A percentile compares a stretch with the other conserved stretches of the same genome.
These are phyloP conservation scores for Daldinia sp. DNA, from an alignment of 2,329 filamentous ascomycete genomes.

Conservation along the genomic window DNA sequence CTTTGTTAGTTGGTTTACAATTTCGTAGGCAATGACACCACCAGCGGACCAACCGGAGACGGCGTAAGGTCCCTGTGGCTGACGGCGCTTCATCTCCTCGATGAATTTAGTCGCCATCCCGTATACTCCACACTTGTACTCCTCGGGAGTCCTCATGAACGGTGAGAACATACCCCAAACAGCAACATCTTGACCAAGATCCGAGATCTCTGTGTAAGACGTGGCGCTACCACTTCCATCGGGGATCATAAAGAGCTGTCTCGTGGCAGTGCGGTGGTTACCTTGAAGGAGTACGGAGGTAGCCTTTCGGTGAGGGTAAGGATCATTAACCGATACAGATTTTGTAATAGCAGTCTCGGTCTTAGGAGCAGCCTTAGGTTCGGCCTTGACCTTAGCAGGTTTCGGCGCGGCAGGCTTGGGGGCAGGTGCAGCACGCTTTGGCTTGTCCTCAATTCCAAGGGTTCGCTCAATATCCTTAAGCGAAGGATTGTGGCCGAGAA, in stretches of 20 bases:
- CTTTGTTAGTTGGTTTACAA: slow-evolving; percentile 69
- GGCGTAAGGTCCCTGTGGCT: slow-evolving; percentile 75
- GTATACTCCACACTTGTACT: slow-evolving; percentile 74
- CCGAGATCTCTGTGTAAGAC: slow-evolving; percentile 73
- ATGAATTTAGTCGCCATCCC: slow-evolving; percentile 75
- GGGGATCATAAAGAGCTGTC: slow-evolving; percentile 66
- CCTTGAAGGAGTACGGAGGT: slow-evolving; percentile 62
- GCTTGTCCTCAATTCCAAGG: slow-evolving; percentile 64
- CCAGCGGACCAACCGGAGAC: slow-evolving; percentile 83
- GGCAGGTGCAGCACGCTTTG: slow-evolving; percentile 52
- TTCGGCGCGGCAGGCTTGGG: slow-evolving; percentile 50
- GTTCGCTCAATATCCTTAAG: slow-evolving; percentile 75
- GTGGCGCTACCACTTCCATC: slow-evolving; percentile 72
- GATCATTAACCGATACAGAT: slow-evolving; percentile 55
- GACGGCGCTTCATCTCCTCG: slow-evolving; percentile 76
- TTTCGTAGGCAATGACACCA: slow-evolving; percentile 78
- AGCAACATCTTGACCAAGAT: slow-evolving; percentile 61
- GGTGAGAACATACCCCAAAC: slow-evolving; percentile 75
- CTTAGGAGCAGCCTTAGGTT: slow-evolving; percentile 45
- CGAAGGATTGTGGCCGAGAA: slow-evolving; percentile 71
- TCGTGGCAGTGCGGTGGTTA: slow-evolving; percentile 60
- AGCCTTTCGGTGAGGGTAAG: slow-evolving; percentile 64
- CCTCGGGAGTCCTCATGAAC: slow-evolving; percentile 76
- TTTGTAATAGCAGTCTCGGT: slow-evolving; percentile 60
- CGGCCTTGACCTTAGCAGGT: slow-evolving; percentile 46